A percentile compares a stretch with the other conserved stretches of the same genome.
Evolutionary conservation across 179 eudicot genomes (phyloP).

Genomic region (Silene noctiflora): DNA sequence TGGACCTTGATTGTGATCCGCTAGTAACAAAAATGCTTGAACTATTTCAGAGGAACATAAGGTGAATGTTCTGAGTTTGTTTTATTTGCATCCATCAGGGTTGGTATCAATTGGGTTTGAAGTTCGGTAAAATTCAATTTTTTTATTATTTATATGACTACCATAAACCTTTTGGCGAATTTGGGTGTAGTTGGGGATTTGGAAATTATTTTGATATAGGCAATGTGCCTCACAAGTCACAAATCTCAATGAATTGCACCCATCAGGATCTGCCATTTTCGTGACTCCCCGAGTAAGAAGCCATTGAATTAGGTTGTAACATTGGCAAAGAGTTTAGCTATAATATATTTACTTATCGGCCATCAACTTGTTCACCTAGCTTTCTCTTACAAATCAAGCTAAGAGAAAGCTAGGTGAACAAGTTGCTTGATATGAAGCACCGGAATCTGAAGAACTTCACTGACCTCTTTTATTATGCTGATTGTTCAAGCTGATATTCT

Average conservation of each 20-base stretch:
- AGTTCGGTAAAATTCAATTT: neutral
- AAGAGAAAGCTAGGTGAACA: neutral
- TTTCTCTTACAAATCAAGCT: too few relatives aligned
- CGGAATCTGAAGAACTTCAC: neutral
- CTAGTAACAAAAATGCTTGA: slow-evolving; percentile 61
- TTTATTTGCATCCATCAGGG: neutral
- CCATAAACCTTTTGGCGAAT: neutral
- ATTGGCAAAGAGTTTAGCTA: neutral
- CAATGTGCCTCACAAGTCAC: neutral
- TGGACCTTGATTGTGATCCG: slow-evolving; percentile 59
- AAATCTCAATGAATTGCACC: neutral
- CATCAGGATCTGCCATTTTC: neutral
- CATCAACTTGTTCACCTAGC: too few relatives aligned
- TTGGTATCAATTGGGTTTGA: neutral
- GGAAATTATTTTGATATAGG: neutral
- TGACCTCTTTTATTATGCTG: neutral
- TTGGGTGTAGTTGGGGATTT: neutral
- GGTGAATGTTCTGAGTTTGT: slow-evolving; percentile 38
- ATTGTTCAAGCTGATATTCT: neutral
- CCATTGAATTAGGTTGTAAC: neutral
- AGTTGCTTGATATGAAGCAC: neutral
- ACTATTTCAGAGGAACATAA: slow-evolving; percentile 39
- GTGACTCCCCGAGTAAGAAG: neutral
- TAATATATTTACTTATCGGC: neutral
- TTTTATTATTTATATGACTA: neutral